Evolutionary conservation across 2,329 filamentous ascomycete species (phyloP), one percentile per base, ranked within the genome.

Genomic region (Drechslerella stenobrocha): DNA sequence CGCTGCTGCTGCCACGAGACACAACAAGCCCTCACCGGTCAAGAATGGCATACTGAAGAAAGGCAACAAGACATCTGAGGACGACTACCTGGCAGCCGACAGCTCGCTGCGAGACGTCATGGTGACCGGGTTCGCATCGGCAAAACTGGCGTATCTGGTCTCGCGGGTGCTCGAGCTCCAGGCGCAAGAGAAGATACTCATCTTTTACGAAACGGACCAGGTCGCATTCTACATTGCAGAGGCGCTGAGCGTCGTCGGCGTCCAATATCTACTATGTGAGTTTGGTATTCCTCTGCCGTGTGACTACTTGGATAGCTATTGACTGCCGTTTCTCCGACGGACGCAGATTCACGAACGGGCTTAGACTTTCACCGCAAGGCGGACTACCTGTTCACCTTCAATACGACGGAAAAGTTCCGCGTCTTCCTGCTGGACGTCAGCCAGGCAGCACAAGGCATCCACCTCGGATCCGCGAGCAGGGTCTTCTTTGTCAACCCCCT

Each of bases 191-290:
- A 95, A 96, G 76, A 93, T 95, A 2, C 84, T 96, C 52, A 82
- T 96, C 7, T 97, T 97, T 75, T 96, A 96, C 75, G 90, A 95
- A 67, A 87, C 88, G 28, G 87, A 93, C 66, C 92, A 95, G 72
- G 82, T 88, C 1, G 91, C 90, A 0, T 95, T 84, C 76, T 96
- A 95, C 77, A 82, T 96, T 35, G 88, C 89, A 0, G 86, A 90
- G 74, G 84, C 87, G 26, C 81, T 97, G 0, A 91, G 96, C 71
- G 81, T 92, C 28, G 76, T 87, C 1, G 80, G 83, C 6, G 76
- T 86, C 47, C 80, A 83, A 30, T 84, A 85, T 70, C 80, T 84
- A 18, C 85, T 86, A 50, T 81, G 81, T 72, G 77, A 79, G 6
- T 77, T 5, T 37, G n/a, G 3, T 15, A 37, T 5, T 4, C 7